Percentiles rank a stretch among this genome's conserved stretches.
These are phyloP conservation scores for Amaranthus hypochondriacus DNA, from an alignment of 148 eudicot genomes.

Conservation along the genomic window DNA sequence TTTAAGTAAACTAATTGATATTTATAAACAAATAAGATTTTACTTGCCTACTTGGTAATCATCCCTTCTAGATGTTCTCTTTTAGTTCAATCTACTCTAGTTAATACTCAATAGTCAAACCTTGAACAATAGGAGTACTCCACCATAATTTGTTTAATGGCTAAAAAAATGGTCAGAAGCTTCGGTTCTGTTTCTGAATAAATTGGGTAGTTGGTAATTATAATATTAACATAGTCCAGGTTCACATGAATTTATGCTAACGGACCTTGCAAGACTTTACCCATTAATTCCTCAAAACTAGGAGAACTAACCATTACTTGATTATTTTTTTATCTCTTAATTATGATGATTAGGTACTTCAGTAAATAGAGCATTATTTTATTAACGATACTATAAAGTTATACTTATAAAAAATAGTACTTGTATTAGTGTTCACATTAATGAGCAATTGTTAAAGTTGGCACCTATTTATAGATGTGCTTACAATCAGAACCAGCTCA, in stretches of 20 bases:
- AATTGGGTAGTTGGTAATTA: neutral
- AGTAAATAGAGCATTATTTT: too few relatives aligned
- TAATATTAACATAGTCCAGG: constrained; percentile 7
- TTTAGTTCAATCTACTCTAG: too few relatives aligned
- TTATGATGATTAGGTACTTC: constrained; percentile 5
- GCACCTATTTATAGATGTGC: constrained; percentile 19
- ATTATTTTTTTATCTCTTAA: neutral
- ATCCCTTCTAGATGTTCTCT: too few relatives aligned
- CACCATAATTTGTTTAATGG: neutral
- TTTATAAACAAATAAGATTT: too few relatives aligned
- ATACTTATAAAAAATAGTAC: too few relatives aligned
- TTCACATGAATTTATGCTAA: constrained; percentile 26
- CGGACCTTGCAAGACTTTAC: constrained; percentile 17
- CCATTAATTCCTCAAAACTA: constrained; percentile 15
- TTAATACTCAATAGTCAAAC: neutral
- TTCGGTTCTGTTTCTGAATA: constrained; percentile 6
- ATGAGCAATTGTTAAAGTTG: constrained; percentile 3
- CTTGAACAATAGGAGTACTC: neutral
- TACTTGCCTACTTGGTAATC: too few relatives aligned
- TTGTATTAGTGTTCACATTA: neutral
- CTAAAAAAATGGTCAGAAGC: constrained; percentile 11
- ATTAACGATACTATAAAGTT: too few relatives aligned
- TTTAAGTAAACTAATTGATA: too few relatives aligned
- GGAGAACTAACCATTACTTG: constrained; percentile 2
- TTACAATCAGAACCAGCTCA: constrained; percentile 22